A percentile compares a stretch with the other conserved stretches of the same genome.
Evolutionary conservation across 495 filamentous ascomycete genomes (phyloP).

Genomic region (Aspergillus kassunensis): DNA sequence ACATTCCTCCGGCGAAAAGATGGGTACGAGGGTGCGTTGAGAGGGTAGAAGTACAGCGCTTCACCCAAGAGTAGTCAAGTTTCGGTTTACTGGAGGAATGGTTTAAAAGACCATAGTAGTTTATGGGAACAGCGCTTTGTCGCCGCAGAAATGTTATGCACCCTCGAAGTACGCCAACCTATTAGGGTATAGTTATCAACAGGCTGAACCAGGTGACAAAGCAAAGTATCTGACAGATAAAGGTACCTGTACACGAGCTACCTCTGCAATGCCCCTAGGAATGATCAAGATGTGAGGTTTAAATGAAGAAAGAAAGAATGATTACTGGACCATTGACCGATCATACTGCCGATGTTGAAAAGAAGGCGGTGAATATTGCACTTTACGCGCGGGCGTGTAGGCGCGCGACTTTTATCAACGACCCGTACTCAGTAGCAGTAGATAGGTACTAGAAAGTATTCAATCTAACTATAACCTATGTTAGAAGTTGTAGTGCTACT

Average conservation of each 20-base stretch:
- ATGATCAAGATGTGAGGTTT: neutral
- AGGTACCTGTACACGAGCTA: neutral
- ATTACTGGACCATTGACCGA: neutral
- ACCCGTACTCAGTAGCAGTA: too few relatives aligned
- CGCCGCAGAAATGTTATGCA: neutral
- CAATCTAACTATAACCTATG: too few relatives aligned
- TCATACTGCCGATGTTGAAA: conserved; percentile 8
- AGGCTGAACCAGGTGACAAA: neutral
- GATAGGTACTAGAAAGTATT: too few relatives aligned
- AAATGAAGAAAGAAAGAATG: conserved; percentile 5
- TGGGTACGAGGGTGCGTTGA: neutral
- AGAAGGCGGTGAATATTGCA: conserved; percentile 23
- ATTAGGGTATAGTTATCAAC: neutral
- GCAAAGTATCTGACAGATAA: neutral
- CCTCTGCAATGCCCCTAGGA: neutral
- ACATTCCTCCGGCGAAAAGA: conserved; percentile 15
- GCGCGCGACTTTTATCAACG: too few relatives aligned
- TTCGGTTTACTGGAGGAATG: neutral
- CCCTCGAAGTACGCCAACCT: neutral
- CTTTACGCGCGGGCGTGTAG: conserved; percentile 26
- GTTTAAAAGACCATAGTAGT: conserved; percentile 8
- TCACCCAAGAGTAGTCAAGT: neutral
- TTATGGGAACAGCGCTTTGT: neutral
- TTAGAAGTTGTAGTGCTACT: too few relatives aligned
- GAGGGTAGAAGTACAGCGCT: neutral